Percentiles rank a stretch among this genome's conserved stretches.
Evolutionary conservation across 352 stramenopile species (phyloP).

Genomic region (Globisporangium paroecandrum): DNA sequence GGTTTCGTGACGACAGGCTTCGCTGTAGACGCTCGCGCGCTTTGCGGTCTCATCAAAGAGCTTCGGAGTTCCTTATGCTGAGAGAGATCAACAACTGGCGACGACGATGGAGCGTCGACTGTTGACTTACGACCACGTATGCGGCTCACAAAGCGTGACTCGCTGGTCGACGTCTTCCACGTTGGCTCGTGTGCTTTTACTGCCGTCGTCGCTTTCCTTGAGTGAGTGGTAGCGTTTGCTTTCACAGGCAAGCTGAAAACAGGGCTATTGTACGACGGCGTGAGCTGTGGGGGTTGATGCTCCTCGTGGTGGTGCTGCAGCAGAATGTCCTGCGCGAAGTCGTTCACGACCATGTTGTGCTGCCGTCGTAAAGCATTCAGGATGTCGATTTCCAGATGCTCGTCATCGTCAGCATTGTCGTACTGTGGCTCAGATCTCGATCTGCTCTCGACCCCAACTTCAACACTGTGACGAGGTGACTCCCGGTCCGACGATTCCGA

Average conservation of each 20-base stretch:
- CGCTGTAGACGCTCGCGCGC: background rate
- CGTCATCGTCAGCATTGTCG: constrained; percentile 12
- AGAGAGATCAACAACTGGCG: background rate
- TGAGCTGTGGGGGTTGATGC: background rate
- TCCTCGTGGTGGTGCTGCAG: constrained; percentile 18
- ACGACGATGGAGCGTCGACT: background rate
- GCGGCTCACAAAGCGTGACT: constrained; percentile 18
- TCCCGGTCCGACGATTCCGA: background rate
- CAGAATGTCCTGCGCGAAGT: constrained; percentile 52
- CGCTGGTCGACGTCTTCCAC: background rate
- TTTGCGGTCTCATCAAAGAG: background rate
- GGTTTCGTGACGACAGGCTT: background rate
- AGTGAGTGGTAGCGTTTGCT: background rate
- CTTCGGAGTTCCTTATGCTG: constrained; percentile 13
- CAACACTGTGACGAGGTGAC: background rate
- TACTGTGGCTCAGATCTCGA: constrained; percentile 2
- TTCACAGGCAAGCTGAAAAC: background rate
- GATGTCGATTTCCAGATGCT: constrained; percentile 21
- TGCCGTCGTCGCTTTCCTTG: background rate
- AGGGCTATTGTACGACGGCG: constrained; percentile 4
- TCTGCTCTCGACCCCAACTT: background rate
- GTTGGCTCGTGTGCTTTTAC: background rate
- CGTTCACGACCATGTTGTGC: constrained; percentile 49
- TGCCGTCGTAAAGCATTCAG: constrained; percentile 40
- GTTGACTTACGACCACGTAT: constrained; percentile 10